Conservation (phyloP, 2,329 filamentous ascomycete species). For the Blastomyces silverae region DNA sequence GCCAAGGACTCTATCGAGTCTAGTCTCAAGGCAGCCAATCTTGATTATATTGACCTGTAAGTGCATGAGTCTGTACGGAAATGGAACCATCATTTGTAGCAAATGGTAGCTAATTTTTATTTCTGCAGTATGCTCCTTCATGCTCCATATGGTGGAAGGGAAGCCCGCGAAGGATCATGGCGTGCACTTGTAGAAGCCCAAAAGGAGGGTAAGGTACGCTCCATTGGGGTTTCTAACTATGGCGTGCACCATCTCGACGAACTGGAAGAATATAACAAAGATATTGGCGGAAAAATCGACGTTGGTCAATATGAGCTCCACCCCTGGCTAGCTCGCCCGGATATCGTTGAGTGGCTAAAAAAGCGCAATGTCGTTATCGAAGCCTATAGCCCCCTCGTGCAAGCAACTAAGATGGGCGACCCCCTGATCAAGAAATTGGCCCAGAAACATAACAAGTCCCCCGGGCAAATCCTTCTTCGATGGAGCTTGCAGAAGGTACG, state of each 20-base stretch:
- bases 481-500: conserved; percentile 55
- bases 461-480: conserved; percentile 53
- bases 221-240: conserved; percentile 40
- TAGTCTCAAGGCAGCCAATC: conserved; percentile 55
- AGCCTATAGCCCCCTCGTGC: conserved; percentile 46
- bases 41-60: conserved; percentile 62
- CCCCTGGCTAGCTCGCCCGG: conserved; percentile 73
- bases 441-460: conserved; percentile 53
- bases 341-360: conserved; percentile 71
- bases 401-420: conserved; percentile 47
- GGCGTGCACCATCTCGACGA: conserved; percentile 38
- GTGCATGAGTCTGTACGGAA: conserved; percentile 1
- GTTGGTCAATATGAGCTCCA: conserved; percentile 88
- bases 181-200: conserved; percentile 38
- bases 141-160: conserved; percentile 36
- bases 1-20: conserved; percentile 58
- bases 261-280: conserved; percentile 37
- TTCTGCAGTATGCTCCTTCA: conserved; percentile 34
- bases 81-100: background rate
- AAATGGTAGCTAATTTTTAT: background rate
- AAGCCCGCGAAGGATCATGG: conserved; percentile 37
- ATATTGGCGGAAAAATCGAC: conserved; percentile 59
- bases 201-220: conserved; percentile 33
- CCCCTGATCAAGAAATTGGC: conserved; percentile 46
- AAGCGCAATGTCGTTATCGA: conserved; percentile 57